phyloP scores from a whole-genome alignment of 768 basidiomycete genomes.

The Cantharellus cinnabarinus region DNA sequence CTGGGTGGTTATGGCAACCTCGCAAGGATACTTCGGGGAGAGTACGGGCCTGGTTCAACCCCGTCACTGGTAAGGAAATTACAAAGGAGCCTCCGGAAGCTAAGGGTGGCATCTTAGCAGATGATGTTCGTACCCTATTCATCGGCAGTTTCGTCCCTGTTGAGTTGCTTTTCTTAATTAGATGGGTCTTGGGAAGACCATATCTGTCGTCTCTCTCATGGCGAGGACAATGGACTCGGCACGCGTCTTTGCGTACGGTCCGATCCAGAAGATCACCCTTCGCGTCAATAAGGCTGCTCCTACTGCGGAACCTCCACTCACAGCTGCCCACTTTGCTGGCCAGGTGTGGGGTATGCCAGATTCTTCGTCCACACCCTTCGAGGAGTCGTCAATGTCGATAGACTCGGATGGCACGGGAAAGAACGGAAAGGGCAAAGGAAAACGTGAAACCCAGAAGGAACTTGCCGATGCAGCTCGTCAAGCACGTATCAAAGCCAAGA shows the following conservation, averaged over 20 bases:
- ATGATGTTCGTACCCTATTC: conserved; percentile 52
- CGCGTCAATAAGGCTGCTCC: conserved; percentile 13
- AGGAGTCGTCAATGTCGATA: conserved; percentile 7
- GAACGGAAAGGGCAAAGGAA: conserved; percentile 44
- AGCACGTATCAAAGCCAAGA: conserved; percentile 60
- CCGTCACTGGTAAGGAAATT: conserved; percentile 65
- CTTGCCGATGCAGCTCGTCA: conserved; percentile 41
- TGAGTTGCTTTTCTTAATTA: conserved; percentile 15
- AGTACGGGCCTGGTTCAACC: conserved; percentile 41
- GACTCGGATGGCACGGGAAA: conserved; percentile 18
- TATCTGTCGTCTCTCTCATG: conserved; percentile 84
- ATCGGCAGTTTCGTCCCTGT: conserved; percentile 4
- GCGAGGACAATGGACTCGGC: conserved; percentile 66
- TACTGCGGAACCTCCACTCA: conserved; percentile 20
- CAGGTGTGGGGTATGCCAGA: conserved; percentile 76
- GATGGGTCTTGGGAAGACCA: conserved; percentile 98
- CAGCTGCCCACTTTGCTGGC: conserved; percentile 45
- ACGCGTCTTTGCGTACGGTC: conserved; percentile 36
- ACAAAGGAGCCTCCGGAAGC: conserved; percentile 45
- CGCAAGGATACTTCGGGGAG: conserved; percentile 16
- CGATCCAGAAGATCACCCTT: conserved; percentile 21
- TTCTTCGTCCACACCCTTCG: conserved; percentile 6
- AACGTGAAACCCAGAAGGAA: conserved; percentile 28
- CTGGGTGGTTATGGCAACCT: conserved; percentile 25
- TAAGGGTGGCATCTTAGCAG: conserved; percentile 83